Percentiles rank a stretch among this genome's conserved stretches.
Conservation (phyloP, 2,329 filamentous ascomycete genomes). For the Neonectria hederae region DNA sequence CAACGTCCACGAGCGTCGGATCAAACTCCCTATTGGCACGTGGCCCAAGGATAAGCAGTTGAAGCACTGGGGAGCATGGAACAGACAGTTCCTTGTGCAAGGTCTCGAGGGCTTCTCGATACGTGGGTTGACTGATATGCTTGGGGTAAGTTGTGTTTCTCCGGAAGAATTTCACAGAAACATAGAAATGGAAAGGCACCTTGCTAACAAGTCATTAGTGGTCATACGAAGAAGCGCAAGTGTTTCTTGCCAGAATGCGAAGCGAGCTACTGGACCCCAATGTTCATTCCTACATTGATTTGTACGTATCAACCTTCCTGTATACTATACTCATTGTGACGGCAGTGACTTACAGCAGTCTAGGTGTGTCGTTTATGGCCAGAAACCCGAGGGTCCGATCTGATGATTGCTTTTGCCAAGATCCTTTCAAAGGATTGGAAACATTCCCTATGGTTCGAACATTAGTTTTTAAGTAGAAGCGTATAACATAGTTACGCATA, state of each 20-base stretch:
- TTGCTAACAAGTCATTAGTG: not conserved
- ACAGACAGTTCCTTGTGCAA: slow-evolving; percentile 28
- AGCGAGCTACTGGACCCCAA: slow-evolving; percentile 12
- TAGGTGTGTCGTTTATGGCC: not conserved
- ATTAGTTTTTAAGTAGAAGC: no score
- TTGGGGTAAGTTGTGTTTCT: slow-evolving; percentile 19
- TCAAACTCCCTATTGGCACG: slow-evolving; percentile 30
- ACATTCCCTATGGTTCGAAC: no score
- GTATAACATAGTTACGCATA: no score
- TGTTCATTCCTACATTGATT: slow-evolving; percentile 11
- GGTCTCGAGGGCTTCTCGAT: slow-evolving; percentile 35
- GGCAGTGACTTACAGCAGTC: not conserved
- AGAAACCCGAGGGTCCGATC: not conserved
- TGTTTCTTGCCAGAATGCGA: slow-evolving; percentile 15
- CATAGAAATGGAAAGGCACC: not conserved
- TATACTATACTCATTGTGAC: not conserved
- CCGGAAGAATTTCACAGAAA: not conserved
- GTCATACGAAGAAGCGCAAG: slow-evolving; percentile 18
- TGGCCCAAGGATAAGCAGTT: slow-evolving; percentile 43
- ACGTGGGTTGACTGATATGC: slow-evolving; percentile 29
- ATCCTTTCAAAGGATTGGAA: no score
- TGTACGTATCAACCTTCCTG: not conserved
- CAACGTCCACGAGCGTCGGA: slow-evolving; percentile 22
- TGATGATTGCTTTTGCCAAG: no score
- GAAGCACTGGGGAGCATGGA: slow-evolving; percentile 36